Evolutionary conservation across 805 yeast genomes (phyloP).

Genomic region (Sugiyamaella mastotermitis): DNA sequence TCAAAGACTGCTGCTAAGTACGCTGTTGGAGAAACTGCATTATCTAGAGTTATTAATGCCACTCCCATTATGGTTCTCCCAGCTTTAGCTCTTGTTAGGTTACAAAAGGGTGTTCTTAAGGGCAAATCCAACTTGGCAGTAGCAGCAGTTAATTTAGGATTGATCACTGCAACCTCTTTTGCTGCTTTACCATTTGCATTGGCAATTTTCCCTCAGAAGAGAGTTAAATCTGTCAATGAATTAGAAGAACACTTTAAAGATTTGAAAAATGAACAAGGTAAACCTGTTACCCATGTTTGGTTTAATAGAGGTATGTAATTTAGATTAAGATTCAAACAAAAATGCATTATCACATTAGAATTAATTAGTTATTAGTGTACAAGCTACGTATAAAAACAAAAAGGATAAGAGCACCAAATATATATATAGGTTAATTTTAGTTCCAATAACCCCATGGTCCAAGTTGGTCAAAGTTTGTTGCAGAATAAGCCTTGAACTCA

Average conservation of each 20-base stretch:
- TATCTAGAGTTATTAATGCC: conserved; percentile 90
- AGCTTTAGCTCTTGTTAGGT: conserved; percentile 71
- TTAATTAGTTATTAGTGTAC: too few relatives aligned
- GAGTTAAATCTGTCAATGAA: conserved; percentile 48
- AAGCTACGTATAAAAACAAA: too few relatives aligned
- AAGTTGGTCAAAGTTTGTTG: conserved; percentile 35
- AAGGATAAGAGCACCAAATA: too few relatives aligned
- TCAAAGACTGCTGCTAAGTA: conserved; percentile 82
- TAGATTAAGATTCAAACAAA: conserved; percentile 5
- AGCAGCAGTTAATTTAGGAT: conserved; percentile 72
- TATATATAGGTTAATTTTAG: too few relatives aligned
- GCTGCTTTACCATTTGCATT: conserved; percentile 89
- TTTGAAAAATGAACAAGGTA: conserved; percentile 58
- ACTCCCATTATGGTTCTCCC: conserved; percentile 98
- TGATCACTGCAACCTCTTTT: conserved; percentile 80
- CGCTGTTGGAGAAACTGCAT: conserved; percentile 97
- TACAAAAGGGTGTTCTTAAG: conserved; percentile 66
- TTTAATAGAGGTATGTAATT: conserved; percentile 88
- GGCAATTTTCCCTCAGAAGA: conserved; percentile 91
- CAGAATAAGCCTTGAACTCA: too few relatives aligned
- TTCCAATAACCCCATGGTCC: conserved; percentile 29
- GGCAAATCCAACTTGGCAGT: conserved; percentile 62
- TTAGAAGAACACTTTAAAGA: conserved; percentile 61
- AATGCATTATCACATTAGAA: too few relatives aligned
- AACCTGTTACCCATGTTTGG: conserved; percentile 52